These are phyloP conservation scores for Coemansia guatemalensis DNA, from an alignment of 192 early-diverging fungal genomes.

Conservation along the genomic window DNA sequence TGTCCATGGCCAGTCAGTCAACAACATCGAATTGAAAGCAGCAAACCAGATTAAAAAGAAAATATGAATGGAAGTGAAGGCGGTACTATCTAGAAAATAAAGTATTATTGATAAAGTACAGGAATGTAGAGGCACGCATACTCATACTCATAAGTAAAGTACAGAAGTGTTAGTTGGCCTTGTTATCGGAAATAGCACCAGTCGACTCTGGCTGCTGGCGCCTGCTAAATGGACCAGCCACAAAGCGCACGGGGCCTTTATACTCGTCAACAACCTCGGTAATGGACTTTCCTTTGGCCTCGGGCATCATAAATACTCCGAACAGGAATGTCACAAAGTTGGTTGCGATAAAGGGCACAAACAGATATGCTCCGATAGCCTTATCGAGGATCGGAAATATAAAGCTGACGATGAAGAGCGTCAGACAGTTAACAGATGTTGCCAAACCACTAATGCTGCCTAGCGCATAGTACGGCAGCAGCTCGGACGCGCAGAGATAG, in stretches of 20 bases:
- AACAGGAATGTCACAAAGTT: constrained; percentile 44
- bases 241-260: constrained; percentile 38
- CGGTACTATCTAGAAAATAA: no score
- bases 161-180: background rate
- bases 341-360: constrained; percentile 61
- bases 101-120: background rate
- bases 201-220: background rate
- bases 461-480: constrained; percentile 67
- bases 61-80: no score
- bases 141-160: background rate
- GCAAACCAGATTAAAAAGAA: no score
- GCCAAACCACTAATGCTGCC: constrained; percentile 66
- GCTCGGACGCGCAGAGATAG: constrained; percentile 71
- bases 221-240: constrained; percentile 11
- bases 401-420: constrained; percentile 65
- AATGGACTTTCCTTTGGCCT: constrained; percentile 63
- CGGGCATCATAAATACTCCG: constrained; percentile 61
- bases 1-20: no score
- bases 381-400: constrained; percentile 59
- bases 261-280: constrained; percentile 42
- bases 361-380: constrained; percentile 59
- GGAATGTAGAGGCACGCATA: background rate
- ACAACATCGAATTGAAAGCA: no score
- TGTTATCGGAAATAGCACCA: background rate
- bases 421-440: constrained; percentile 63